Base-by-base conservation (phyloP, 1,284 basidiomycete genomes). In the Trametes polyzona region DNA sequence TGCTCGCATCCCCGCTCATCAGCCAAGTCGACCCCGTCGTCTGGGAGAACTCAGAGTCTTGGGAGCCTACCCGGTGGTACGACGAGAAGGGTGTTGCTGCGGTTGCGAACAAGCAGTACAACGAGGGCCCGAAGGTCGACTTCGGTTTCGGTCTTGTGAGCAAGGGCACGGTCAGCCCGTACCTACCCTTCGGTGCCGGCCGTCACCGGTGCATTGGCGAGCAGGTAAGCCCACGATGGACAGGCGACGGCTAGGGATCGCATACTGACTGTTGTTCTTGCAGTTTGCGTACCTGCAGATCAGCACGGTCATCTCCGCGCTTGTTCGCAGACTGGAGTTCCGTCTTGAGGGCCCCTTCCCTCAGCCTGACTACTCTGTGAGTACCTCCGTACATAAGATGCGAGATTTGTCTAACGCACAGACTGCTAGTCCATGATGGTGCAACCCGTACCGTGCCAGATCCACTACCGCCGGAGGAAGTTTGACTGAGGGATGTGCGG, bases 111-210 rank as follows among this genome's bases (percentile, higher is more conserved):
- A 86, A 86, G 68, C 77, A 81, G 62, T 93, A 95, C 71, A 74
- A 79, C 49, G 91, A 92, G 65, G 92, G 90, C 50, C 93, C 96
- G 72, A 95, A 94, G 78, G 82, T 97, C 57, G 96, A 99, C 74
- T 99, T 92, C 68, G 97, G 96, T 0, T 99, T 95, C 73, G 97
- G 96, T 52, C 84, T 84, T 66, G 93, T 97, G 41, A 92, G 89
- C 74, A 96, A 96, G 75, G 94, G 94, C 47, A 96, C 94, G 11
- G 91, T 94, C 62, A 91, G 87, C 58, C 87, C 88, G 29, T 98
- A 98, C 72, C 90, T 96, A 71, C 97, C 96, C 1, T 99, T 99
- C 69, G 97, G 96, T 56, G 96, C 96, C 42, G 96, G 95, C 24
- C 82, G 93, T 65, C 95, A 98, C 76, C 81, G 95, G 55, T 98